Evolutionary conservation across 768 basidiomycete genomes (phyloP), one percentile per base, ranked within the genome.

Genomic region (Leccinum uliginosum): DNA sequence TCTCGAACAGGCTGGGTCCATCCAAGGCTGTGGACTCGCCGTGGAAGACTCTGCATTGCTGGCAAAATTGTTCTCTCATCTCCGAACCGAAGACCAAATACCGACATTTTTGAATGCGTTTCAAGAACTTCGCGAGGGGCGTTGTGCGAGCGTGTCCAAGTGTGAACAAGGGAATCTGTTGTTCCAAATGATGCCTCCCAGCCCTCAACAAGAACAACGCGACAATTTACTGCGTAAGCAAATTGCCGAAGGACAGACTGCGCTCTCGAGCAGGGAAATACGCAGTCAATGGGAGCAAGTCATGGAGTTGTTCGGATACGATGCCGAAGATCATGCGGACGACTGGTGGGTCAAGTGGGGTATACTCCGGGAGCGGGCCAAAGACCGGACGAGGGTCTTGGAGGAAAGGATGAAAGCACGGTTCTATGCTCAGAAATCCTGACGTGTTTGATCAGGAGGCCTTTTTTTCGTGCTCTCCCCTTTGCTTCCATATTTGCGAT

Each of bases 301-400:
- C 57, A 71, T 80, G 53, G 75, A 74, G 23, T 61, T 84, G 57
- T 82, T 78, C 53, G 69, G 72, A 14, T 80, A 83, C 61, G 78
- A 83, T 59, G 76, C 83, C 9, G 75, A 72, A 38, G 83, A 86
- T 47, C 73, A 76, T 50, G 84, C 81, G 23, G 83, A 83, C 35
- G 82, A 84, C 62, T 86, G 83, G 83, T 86, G 83, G 83, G 74
- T 79, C 11, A 80, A 79, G 35, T 83, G 81, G 81, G 82, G 82
- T 8, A 56, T 74, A 17, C 71, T 81, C 56, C 71, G 72, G 46
- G 73, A 80, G 63, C 61, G 73, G 26, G 73, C 75, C 56, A 65
- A 62, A 50, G 59, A 60, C 44, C 65, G 69, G 12, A 57, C 50
- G 11, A 59, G 24, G 51, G 61, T 63, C 46, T 24, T 63, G 56